Evolutionary conservation across 495 filamentous ascomycete genomes (phyloP), one percentile per base, ranked within the genome.

Genomic region (Glonium stellatum): DNA sequence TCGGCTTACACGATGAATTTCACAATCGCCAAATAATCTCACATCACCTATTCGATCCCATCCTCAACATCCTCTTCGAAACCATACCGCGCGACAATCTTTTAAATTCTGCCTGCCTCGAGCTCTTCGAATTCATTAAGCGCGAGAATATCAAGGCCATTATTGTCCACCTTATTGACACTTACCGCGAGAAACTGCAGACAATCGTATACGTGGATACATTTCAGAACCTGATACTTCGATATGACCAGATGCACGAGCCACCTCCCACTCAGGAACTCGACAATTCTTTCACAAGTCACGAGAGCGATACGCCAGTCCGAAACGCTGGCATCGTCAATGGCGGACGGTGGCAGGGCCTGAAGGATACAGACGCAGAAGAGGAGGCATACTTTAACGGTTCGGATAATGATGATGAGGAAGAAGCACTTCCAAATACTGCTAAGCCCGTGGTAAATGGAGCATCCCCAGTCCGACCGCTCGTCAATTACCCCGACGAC

Each of bases 31-130:
- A 96, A 63, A 83, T 98, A 73, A 86, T 85, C 5, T 86, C 90
- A 66, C 85, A 92, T 67, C 83, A 83, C 61, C 85, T 92, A 1
- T 89, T 97, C 63, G 90, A 85, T 15, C 86, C 92, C 1, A 92
- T 97, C 55, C 80, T 98, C 25, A 84, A 95, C 63, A 86, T 97
- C 31, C 83, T 98, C 11, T 81, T 87, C 61, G 84, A 89, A 65
- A 95, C 93, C 1, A 92, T 97, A 84, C 90, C 90, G 1, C 85
- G 89, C n/a, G 91, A 98, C 71, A 98, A 97, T 68, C 79, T 97
- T 3, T 81, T 98, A 35, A 93, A 93, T 68, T 96, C 92, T 13
- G 92, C 92, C n/a, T 96, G 90, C 72, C 79, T 97, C 13, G 93
- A 98, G 69, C 82, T 98, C 36, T 98, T 98, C 63, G 90, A 92